These are phyloP conservation scores for Cystobasidium onofrii DNA, from an alignment of 768 basidiomycete genomes.

Conservation along the genomic window DNA sequence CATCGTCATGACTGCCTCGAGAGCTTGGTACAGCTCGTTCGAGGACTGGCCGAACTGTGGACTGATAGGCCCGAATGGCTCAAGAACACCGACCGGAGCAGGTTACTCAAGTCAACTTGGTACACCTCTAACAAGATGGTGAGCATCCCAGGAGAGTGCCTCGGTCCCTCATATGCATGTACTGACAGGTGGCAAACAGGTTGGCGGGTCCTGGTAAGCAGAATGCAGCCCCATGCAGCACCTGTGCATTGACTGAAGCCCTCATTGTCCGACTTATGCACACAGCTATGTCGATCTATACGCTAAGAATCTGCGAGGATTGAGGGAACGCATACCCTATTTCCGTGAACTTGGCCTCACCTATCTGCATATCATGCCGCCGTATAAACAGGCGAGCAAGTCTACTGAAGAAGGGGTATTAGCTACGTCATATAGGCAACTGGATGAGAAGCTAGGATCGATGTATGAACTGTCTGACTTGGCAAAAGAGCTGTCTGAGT, in stretches of 20 bases:
- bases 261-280: background rate
- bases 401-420: background rate
- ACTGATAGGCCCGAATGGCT: background rate
- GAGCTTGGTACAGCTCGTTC: slow-evolving; percentile 12
- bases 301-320: background rate
- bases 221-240: too few species aligned
- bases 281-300: slow-evolving; percentile 23
- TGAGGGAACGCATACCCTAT: slow-evolving; percentile 12
- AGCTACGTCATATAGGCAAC: background rate
- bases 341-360: slow-evolving; percentile 26
- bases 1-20: slow-evolving; percentile 28
- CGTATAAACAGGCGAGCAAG: background rate
- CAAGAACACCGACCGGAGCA: slow-evolving; percentile 10
- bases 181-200: background rate
- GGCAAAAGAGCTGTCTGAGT: slow-evolving; percentile 16
- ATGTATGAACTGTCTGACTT: slow-evolving; percentile 3
- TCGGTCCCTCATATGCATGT: too few species aligned
- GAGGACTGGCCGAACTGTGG: slow-evolving; percentile 1
- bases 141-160: background rate
- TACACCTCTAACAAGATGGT: slow-evolving; percentile 24
- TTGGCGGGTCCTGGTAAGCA: slow-evolving; percentile 21
- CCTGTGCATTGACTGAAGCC: background rate
- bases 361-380: slow-evolving; percentile 16
- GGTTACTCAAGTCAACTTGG: slow-evolving; percentile 15
- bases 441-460: background rate